A percentile compares a stretch with the other conserved stretches of the same genome.
phyloP scores from a whole-genome alignment of 352 stramenopile genomes.

The Elongisporangium anandrum region DNA sequence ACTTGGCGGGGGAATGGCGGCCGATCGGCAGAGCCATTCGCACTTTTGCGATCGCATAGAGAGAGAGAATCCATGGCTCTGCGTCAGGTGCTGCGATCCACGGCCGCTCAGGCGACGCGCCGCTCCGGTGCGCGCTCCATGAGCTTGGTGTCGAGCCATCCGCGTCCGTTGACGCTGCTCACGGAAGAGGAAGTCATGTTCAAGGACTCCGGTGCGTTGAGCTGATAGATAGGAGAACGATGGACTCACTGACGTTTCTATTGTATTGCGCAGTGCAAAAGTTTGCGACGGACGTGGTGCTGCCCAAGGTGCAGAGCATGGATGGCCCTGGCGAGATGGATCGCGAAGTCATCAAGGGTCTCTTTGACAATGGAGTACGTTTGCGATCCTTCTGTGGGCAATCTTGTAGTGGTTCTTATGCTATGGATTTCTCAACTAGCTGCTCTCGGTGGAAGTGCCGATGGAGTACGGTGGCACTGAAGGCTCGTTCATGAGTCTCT shows the following conservation, averaged over 20 bases:
- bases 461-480: conserved; percentile 90
- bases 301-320: conserved; percentile 89
- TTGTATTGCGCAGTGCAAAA: conserved; percentile 46
- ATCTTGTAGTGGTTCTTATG: background rate
- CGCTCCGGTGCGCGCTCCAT: background rate
- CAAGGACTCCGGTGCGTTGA: conserved; percentile 62
- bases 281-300: conserved; percentile 80
- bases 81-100: background rate
- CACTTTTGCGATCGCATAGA: background rate
- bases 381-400: too few relatives aligned
- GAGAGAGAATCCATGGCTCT: background rate
- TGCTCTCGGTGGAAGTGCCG: conserved; percentile 95
- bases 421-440: conserved; percentile 9
- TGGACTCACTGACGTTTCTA: conserved; percentile 9
- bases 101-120: background rate
- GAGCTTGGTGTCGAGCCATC: background rate
- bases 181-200: conserved; percentile 82
- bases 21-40: background rate
- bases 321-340: conserved; percentile 88
- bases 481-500: conserved; percentile 92
- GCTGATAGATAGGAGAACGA: conserved; percentile 30
- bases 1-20: background rate
- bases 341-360: conserved; percentile 77
- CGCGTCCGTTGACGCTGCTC: conserved; percentile 50
- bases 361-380: conserved; percentile 89